Conservation (phyloP, 345 rosid species). For the Salix exigua region DNA sequence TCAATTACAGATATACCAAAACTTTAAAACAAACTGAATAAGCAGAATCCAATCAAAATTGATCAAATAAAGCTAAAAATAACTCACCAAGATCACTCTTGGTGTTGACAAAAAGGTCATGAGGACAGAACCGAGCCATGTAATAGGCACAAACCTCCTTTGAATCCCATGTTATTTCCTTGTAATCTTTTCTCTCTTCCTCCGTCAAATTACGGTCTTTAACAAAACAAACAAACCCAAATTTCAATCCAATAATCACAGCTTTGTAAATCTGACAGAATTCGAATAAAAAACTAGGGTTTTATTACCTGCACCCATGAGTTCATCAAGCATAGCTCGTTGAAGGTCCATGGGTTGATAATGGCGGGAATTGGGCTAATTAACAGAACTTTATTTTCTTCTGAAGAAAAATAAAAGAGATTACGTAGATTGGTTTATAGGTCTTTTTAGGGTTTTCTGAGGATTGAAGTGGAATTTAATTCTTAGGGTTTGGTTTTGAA, state of each 20-base stretch:
- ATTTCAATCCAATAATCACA: background rate
- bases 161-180: conserved; percentile 87
- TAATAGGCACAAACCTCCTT: conserved; percentile 87
- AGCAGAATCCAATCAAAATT: background rate
- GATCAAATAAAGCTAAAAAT: background rate
- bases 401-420: background rate
- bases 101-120: conserved; percentile 96
- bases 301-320: conserved; percentile 82
- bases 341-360: conserved; percentile 73
- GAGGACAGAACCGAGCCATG: conserved; percentile 98
- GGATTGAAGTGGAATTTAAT: background rate
- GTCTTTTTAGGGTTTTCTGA: background rate
- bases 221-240: background rate
- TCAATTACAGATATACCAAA: background rate
- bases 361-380: background rate
- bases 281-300: background rate
- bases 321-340: conserved; percentile 92
- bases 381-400: background rate
- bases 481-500: background rate
- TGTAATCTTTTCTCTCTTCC: conserved; percentile 75
- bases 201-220: conserved; percentile 88
- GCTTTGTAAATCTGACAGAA: background rate
- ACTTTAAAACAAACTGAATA: background rate
- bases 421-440: too few relatives aligned
- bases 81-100: conserved; percentile 90